Percentiles rank a stretch among this genome's conserved stretches.
Evolutionary conservation across 352 stramenopile genomes (phyloP).

Genomic region (Aphanomyces invadans): DNA sequence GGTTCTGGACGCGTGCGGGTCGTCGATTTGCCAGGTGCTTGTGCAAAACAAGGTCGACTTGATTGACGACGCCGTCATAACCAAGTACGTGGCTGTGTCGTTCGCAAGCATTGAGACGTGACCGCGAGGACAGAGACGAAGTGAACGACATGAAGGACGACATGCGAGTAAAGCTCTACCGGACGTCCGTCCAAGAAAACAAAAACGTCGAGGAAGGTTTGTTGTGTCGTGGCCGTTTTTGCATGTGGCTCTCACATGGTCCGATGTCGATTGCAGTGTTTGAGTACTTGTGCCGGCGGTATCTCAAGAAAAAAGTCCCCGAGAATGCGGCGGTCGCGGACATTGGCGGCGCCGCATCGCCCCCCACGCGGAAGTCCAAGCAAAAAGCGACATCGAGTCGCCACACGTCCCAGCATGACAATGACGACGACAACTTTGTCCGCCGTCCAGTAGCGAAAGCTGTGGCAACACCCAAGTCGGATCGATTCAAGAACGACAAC

Average conservation of each 20-base stretch:
- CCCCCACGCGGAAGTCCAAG: constrained; percentile 25
- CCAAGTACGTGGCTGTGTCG: background rate
- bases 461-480: constrained; percentile 15
- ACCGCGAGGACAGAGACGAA: constrained; percentile 29
- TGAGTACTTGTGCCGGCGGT: constrained; percentile 45
- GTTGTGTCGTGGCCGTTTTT: too few species aligned
- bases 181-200: constrained; percentile 61
- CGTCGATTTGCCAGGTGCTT: constrained; percentile 48
- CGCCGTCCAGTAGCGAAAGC: constrained; percentile 16
- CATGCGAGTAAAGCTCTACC: constrained; percentile 49
- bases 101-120: background rate
- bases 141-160: constrained; percentile 57
- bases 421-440: constrained; percentile 20
- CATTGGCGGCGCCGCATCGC: constrained; percentile 30
- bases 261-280: constrained; percentile 33
- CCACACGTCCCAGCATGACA: background rate
- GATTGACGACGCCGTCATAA: constrained; percentile 49
- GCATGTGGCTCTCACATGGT: background rate
- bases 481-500: constrained; percentile 16
- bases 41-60: constrained; percentile 76
- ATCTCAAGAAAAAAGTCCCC: constrained; percentile 33
- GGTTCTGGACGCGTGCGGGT: constrained; percentile 55
- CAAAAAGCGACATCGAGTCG: background rate
- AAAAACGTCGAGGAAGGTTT: constrained; percentile 62
- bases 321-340: constrained; percentile 43